Evolutionary conservation across 176 grass and related monocot species (phyloP).

Genomic region (Hsuehochloa calcarea): DNA sequence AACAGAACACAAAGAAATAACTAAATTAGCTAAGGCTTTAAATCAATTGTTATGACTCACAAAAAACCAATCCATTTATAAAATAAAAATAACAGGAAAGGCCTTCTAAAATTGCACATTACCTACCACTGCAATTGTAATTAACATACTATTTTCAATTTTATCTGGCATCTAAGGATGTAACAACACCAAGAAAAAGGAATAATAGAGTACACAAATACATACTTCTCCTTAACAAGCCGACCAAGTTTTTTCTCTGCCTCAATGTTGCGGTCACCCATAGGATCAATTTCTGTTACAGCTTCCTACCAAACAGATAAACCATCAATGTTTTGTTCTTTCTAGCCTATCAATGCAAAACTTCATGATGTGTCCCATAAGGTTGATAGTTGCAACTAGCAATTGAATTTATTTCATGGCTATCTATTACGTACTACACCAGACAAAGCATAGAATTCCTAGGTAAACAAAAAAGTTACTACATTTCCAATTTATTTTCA

Average conservation of each 20-base stretch:
- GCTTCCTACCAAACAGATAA: conserved; percentile 62
- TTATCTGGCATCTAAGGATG: too few species aligned
- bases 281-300: conserved; percentile 79
- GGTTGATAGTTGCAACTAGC: background rate
- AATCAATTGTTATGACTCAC: too few species aligned
- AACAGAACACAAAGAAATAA: too few species aligned
- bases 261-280: conserved; percentile 93
- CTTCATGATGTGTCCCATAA: background rate
- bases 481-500: background rate
- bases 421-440: background rate
- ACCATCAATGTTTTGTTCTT: conserved; percentile 4
- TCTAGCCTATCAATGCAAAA: background rate
- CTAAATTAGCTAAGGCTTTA: too few species aligned
- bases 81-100: too few species aligned
- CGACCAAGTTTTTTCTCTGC: conserved; percentile 88
- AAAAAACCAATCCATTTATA: too few species aligned
- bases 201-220: background rate
- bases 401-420: background rate
- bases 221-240: conserved; percentile 80
- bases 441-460: background rate
- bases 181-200: too few species aligned
- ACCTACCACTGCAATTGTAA: too few species aligned
- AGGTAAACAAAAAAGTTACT: background rate
- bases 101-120: too few species aligned
- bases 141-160: too few species aligned